Base-by-base conservation (phyloP, 2,329 filamentous ascomycete species). In the Emmonsiellopsis sp. region DNA sequence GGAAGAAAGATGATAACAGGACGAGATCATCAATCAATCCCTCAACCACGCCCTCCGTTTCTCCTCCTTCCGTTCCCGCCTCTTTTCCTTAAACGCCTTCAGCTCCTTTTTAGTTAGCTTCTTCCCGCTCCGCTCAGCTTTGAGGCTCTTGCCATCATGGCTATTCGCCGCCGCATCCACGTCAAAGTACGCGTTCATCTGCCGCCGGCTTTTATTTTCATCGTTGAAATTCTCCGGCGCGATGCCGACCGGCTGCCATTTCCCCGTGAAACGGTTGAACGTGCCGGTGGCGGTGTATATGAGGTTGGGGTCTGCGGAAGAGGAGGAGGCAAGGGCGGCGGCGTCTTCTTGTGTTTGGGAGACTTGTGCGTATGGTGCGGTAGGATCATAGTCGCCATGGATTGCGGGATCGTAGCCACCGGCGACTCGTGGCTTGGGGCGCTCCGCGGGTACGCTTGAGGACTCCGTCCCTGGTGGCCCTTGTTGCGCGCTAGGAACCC, bases 111-210 rank as follows among this genome's bases (percentile, higher is more conserved):
- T 95, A 54, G 76, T 86, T 26, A 92, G 78, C 71, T 89, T 90
- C 79, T 93, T 91, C 52, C 84, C 83, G 54, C 87, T 84, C 53
- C 93, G 80, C 76, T 98, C 93, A 1, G 90, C 93, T 72, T 92
- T 94, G 55, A 98, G 75, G 65, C 91, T 96, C 55, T 86, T 82
- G 1, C 93, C 93, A 62, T 95, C 86, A 65, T 98, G 91, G 54
- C 82, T 82, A 66, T 95, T 96, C 4, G 91, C 92, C 2, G 90
- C 91, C 4, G 90, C 88, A 69, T 97, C 91, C 43, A 96, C 91
- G 67, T 98, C 92, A 69, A 97, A 98, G 72, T 86, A 97, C 41
- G 90, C 88, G 65, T 88, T 87, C 86, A 97, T 87, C 73, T 97
- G 93, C 44, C 93, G 79, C 50, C 78, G 79, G 56, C 86, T 86